Percentiles rank a stretch among this genome's conserved stretches.
These are phyloP conservation scores for Rachicladosporium sp. DNA, from an alignment of 2,329 filamentous ascomycete species.

Conservation along the genomic window DNA sequence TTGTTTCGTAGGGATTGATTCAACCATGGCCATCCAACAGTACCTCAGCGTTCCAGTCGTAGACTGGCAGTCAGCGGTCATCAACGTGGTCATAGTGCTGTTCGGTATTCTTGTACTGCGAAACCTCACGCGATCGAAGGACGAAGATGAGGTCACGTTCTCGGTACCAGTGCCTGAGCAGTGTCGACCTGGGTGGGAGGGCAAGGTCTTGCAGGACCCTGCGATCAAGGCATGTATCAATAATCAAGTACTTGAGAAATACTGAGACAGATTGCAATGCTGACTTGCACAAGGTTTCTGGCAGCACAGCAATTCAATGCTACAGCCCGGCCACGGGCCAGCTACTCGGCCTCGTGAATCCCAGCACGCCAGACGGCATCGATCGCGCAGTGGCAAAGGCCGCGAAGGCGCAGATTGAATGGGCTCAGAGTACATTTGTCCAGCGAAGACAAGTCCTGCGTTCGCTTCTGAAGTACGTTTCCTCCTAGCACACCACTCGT, in stretches of 20 bases:
- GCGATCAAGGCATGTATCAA: slow-evolving; percentile 45
- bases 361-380: slow-evolving; percentile 63
- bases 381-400: slow-evolving; percentile 67
- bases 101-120: too few species aligned
- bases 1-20: too few species aligned
- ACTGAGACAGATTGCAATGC: too few species aligned
- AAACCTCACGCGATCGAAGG: too few species aligned
- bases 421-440: slow-evolving; percentile 65
- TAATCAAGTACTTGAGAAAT: too few species aligned
- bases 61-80: too few species aligned
- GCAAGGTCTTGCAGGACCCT: slow-evolving; percentile 46
- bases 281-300: slow-evolving; percentile 28
- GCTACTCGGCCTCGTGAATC: slow-evolving; percentile 66
- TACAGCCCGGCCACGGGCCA: slow-evolving; percentile 84
- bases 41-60: too few species aligned
- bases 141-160: slow-evolving; percentile 14
- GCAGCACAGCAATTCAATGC: slow-evolving; percentile 61
- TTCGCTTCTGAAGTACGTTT: slow-evolving; percentile 54
- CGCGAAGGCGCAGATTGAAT: slow-evolving; percentile 59
- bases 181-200: slow-evolving; percentile 41
- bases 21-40: too few species aligned
- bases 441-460: slow-evolving; percentile 68
- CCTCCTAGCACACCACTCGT: not conserved
- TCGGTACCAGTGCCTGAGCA: slow-evolving; percentile 45
- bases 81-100: too few species aligned